These are phyloP conservation scores for Populus tremula DNA, from an alignment of 345 rosid species.

Conservation along the genomic window DNA sequence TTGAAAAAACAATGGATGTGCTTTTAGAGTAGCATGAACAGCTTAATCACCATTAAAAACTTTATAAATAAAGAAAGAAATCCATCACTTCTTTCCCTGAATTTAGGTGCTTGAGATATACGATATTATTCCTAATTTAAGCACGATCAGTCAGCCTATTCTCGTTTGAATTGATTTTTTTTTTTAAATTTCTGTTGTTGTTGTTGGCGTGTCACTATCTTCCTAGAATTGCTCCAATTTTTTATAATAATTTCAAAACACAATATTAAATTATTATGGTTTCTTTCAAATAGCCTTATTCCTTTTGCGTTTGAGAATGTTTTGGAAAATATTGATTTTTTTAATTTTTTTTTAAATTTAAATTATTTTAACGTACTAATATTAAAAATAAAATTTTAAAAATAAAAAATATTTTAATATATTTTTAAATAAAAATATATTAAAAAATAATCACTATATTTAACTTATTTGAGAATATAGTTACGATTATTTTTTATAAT, in stretches of 20 bases:
- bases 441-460: no score
- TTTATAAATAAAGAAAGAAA: neutral
- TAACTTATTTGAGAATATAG: no score
- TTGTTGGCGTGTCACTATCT: neutral
- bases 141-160: neutral
- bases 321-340: no score
- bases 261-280: neutral
- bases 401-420: no score
- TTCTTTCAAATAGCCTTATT: neutral
- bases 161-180: neutral
- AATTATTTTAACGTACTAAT: fast-evolving
- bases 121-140: neutral
- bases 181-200: no score
- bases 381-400: no score
- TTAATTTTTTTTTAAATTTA: no score
- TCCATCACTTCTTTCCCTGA: neutral
- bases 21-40: no score
- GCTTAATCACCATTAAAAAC: neutral
- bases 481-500: no score
- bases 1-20: no score
- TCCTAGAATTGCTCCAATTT: neutral
- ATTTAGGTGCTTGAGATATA: neutral
- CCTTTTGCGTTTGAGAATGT: no score
- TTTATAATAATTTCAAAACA: neutral
- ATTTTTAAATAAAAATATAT: neutral